phyloP scores from a whole-genome alignment of 1,284 basidiomycete genomes.

The Flammula alnicola region DNA sequence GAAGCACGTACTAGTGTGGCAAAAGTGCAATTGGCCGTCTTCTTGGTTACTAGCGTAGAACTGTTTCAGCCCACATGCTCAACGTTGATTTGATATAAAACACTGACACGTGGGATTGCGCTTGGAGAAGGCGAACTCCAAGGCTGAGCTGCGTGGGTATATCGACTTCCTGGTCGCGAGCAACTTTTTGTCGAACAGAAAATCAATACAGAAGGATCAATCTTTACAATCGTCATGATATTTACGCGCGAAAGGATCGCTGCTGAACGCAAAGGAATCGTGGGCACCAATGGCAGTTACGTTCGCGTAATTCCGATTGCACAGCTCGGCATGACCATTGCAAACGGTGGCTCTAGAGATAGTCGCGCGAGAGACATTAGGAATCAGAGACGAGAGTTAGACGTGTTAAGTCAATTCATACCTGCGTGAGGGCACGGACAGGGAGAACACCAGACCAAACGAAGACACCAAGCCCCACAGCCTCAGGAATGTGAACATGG shows the following conservation, averaged over 20 bases:
- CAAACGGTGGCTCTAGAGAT: conserved; percentile 52
- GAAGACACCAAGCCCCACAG: too few species aligned
- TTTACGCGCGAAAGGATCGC: conserved; percentile 52
- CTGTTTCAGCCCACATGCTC: background rate
- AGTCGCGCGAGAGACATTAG: background rate
- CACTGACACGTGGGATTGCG: conserved; percentile 62
- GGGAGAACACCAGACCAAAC: too few species aligned
- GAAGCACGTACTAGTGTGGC: conserved; percentile 57
- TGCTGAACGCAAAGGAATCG: conserved; percentile 67
- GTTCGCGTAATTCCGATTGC: conserved; percentile 62
- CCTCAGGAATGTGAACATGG: too few species aligned
- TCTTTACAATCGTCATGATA: conserved; percentile 15
- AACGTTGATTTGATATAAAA: background rate
- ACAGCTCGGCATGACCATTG: conserved; percentile 62
- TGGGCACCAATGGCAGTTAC: conserved; percentile 72
- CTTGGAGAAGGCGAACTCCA: conserved; percentile 76
- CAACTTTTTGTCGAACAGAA: conserved; percentile 41
- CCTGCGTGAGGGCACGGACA: conserved; percentile 2
- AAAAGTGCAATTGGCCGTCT: conserved; percentile 58
- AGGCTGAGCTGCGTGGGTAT: conserved; percentile 63
- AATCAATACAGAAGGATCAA: background rate
- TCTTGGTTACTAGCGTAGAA: conserved; percentile 24
- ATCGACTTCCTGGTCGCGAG: conserved; percentile 65
- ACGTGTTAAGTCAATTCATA: background rate
- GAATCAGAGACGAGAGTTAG: background rate